Evolutionary conservation across 2,329 filamentous ascomycete genomes (phyloP).

Genomic region (Xylaria sp.): DNA sequence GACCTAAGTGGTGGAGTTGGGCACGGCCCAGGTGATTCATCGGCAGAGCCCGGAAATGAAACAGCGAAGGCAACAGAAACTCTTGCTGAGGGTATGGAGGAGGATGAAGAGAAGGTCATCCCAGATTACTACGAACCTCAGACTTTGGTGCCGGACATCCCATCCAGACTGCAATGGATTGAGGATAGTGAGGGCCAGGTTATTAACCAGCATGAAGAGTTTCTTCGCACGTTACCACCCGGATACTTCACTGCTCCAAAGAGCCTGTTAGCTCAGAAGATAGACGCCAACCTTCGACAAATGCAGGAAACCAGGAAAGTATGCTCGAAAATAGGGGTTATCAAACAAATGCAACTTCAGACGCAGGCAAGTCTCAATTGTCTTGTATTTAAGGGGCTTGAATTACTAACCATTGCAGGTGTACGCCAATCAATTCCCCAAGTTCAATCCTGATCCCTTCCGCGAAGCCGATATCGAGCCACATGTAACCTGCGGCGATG

Average conservation of each 20-base stretch:
- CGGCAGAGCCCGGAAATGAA: slow-evolving; percentile 62
- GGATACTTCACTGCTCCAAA: slow-evolving; percentile 81
- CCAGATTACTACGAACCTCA: slow-evolving; percentile 96
- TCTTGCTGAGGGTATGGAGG: slow-evolving; percentile 94
- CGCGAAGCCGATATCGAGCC: slow-evolving; percentile 86
- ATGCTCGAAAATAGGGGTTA: slow-evolving; percentile 94
- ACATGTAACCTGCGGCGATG: slow-evolving; percentile 89
- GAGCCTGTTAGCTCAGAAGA: slow-evolving; percentile 78
- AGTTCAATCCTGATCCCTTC: slow-evolving; percentile 92
- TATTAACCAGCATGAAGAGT: slow-evolving; percentile 88
- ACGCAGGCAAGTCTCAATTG: slow-evolving; percentile 74
- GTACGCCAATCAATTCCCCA: slow-evolving; percentile 98
- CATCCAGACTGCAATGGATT: slow-evolving; percentile 82
- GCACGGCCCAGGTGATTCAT: slow-evolving; percentile 55
- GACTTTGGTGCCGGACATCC: slow-evolving; percentile 86
- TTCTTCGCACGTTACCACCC: slow-evolving; percentile 78
- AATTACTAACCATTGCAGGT: slow-evolving; percentile 65
- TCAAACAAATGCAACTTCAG: slow-evolving; percentile 99
- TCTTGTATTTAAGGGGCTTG: slow-evolving; percentile 9
- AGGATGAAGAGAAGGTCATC: slow-evolving; percentile 82
- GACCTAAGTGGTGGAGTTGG: slow-evolving; percentile 60
- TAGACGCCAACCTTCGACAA: slow-evolving; percentile 91
- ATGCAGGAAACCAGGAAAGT: slow-evolving; percentile 98
- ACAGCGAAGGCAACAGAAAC: slow-evolving; percentile 71
- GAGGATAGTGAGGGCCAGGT: slow-evolving; percentile 91